These are phyloP conservation scores for Sugiyamaella grinbergsii DNA, from an alignment of 1,139 yeast species.

Conservation along the genomic window DNA sequence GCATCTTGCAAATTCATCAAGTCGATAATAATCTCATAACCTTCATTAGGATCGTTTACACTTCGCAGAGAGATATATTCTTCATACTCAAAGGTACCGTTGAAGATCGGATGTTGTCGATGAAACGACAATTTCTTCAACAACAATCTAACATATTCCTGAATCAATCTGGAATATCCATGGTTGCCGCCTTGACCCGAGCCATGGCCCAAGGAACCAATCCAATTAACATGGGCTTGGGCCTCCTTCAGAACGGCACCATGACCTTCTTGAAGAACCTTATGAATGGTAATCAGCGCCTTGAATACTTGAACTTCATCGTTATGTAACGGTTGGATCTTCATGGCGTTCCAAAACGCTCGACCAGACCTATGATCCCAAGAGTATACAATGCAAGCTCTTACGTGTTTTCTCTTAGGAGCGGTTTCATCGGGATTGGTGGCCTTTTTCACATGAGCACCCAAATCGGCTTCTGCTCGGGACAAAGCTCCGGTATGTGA, in stretches of 20 bases:
- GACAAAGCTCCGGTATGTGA: slow-evolving; percentile 33
- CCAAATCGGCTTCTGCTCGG: slow-evolving; percentile 45
- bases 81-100: slow-evolving; percentile 94
- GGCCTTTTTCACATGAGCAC: slow-evolving; percentile 79
- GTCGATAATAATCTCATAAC: slow-evolving; percentile 85
- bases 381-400: slow-evolving; percentile 88
- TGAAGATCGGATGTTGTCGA: slow-evolving; percentile 81
- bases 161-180: slow-evolving; percentile 73
- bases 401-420: slow-evolving; percentile 92
- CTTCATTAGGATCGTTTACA: slow-evolving; percentile 93
- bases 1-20: slow-evolving; percentile 85
- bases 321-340: slow-evolving; percentile 74
- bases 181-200: slow-evolving; percentile 39
- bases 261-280: slow-evolving; percentile 96
- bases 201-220: slow-evolving; percentile 44
- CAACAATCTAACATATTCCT: slow-evolving; percentile 72
- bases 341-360: slow-evolving; percentile 85
- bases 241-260: slow-evolving; percentile 83
- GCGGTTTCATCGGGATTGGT: slow-evolving; percentile 85
- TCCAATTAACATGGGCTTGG: slow-evolving; percentile 68
- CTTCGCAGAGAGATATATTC: slow-evolving; percentile 87
- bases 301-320: slow-evolving; percentile 86
- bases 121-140: slow-evolving; percentile 80
- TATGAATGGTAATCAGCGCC: slow-evolving; percentile 84
- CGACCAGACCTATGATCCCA: slow-evolving; percentile 93